Conservation (phyloP, 805 yeast genomes). For the Scheffersomyces coipomensis region DNA sequence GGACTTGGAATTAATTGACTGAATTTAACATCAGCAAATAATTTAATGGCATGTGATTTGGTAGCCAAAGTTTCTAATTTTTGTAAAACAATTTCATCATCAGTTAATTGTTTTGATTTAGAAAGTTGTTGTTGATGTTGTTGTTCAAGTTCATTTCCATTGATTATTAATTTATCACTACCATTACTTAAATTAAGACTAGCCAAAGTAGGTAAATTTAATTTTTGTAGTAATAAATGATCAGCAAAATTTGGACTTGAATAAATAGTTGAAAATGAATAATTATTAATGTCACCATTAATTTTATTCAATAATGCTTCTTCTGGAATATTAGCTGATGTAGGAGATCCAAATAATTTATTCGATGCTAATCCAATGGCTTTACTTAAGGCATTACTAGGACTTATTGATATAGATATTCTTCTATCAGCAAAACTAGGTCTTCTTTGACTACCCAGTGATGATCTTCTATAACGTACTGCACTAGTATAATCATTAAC, state of each 20-base stretch:
- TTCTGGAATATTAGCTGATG: slow-evolving; percentile 1
- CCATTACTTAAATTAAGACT: slow-evolving; percentile 6
- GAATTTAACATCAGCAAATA: slow-evolving; percentile 89
- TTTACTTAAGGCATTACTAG: slow-evolving; percentile 83
- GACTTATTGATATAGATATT: slow-evolving; percentile 68
- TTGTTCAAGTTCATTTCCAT: slow-evolving; percentile 2
- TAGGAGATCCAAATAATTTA: slow-evolving; percentile 64
- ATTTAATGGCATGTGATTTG: slow-evolving; percentile 83
- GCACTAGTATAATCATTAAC: slow-evolving; percentile 11
- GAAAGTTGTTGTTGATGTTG: slow-evolving; percentile 1
- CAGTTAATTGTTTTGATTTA: slow-evolving; percentile 3
- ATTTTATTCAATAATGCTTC: not conserved
- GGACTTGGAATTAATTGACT: slow-evolving; percentile 80
- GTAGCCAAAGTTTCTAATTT: slow-evolving; percentile 77
- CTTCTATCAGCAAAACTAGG: slow-evolving; percentile 65
- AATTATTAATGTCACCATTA: slow-evolving; percentile 4
- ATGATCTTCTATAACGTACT: slow-evolving; percentile 26
- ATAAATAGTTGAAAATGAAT: slow-evolving; percentile 17
- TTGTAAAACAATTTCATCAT: slow-evolving; percentile 38
- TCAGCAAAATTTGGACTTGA: slow-evolving; percentile 34
- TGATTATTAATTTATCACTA: no score
- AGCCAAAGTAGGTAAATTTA: slow-evolving; percentile 28
- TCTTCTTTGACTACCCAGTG: slow-evolving; percentile 53
- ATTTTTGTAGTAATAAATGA: slow-evolving; percentile 31
- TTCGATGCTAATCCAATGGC: slow-evolving; percentile 88